A percentile compares a stretch with the other conserved stretches of the same genome.
phyloP scores from a whole-genome alignment of 1,284 basidiomycete genomes.

The Marasmius sp. region DNA sequence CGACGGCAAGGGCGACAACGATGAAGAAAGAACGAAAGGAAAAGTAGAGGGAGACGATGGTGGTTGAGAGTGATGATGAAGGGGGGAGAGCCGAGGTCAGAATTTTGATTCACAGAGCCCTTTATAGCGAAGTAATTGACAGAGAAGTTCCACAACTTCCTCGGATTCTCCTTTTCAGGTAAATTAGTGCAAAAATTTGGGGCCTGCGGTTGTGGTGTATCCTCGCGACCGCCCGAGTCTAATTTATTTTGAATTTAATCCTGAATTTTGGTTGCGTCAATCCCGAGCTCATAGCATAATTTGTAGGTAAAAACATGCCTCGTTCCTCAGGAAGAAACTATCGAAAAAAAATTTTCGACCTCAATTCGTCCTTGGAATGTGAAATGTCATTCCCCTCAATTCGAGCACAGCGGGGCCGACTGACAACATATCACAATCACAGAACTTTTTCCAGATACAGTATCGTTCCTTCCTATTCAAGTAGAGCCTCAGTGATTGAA shows the following conservation, averaged over 20 bases:
- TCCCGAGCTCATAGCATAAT: too few relatives aligned
- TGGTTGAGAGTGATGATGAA: not conserved
- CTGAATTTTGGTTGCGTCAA: not conserved
- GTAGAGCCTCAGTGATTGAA: not conserved
- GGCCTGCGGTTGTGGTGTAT: not conserved
- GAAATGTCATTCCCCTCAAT: not conserved
- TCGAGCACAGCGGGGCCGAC: not conserved
- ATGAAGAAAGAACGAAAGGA: not conserved
- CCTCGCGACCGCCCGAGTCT: not conserved
- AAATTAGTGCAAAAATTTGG: not conserved
- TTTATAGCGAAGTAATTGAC: not conserved
- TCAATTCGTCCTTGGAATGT: not conserved
- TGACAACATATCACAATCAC: not conserved
- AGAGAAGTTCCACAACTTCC: not conserved
- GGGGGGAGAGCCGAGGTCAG: not conserved
- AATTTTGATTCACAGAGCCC: not conserved
- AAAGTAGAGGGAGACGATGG: not conserved
- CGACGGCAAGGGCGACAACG: not conserved
- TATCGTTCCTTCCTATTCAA: not conserved
- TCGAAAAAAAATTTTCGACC: too few relatives aligned
- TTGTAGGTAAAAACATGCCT: too few relatives aligned
- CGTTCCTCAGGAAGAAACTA: too few relatives aligned
- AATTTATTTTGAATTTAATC: not conserved
- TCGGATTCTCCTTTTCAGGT: not conserved
- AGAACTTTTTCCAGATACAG: not conserved